Conservation (phyloP, 768 basidiomycete genomes). For the Paxillus involutus region DNA sequence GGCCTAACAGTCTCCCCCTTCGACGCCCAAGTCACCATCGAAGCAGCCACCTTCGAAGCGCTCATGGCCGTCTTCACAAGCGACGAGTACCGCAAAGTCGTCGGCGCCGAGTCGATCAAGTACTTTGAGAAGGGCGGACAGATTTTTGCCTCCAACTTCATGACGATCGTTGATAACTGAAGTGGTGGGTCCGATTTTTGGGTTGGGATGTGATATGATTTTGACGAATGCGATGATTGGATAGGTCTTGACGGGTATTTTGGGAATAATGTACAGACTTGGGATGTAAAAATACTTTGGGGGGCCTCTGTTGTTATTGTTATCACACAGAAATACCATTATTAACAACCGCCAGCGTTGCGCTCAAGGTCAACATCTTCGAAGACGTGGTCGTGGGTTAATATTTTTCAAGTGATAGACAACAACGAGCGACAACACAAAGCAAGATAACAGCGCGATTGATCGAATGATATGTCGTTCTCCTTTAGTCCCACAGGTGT, state of each 20-base stretch:
- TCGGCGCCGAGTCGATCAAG: slow-evolving; percentile 4
- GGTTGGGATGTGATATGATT: neutral
- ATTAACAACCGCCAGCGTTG: neutral
- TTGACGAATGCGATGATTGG: neutral
- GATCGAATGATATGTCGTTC: too few relatives aligned
- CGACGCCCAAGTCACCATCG: slow-evolving; percentile 32
- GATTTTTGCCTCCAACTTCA: slow-evolving; percentile 12
- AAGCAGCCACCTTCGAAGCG: slow-evolving; percentile 34
- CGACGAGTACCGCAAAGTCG: slow-evolving; percentile 5
- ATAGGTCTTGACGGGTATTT: neutral
- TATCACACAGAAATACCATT: neutral
- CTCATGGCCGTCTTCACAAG: slow-evolving; percentile 26
- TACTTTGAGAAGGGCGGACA: slow-evolving; percentile 10
- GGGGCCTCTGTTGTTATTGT: neutral
- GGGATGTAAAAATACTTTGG: neutral
- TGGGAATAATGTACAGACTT: too few relatives aligned
- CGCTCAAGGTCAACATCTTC: too few relatives aligned
- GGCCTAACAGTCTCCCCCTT: slow-evolving; percentile 21
- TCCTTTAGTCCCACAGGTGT: neutral
- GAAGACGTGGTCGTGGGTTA: too few relatives aligned
- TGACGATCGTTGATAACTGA: slow-evolving; percentile 9
- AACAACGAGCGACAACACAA: neutral
- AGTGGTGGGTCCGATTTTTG: neutral
- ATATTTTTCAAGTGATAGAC: too few relatives aligned
- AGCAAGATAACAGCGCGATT: neutral